These are phyloP conservation scores for Echinochloa phyllopogon DNA, from an alignment of 176 grass and related monocot genomes.

Conservation along the genomic window DNA sequence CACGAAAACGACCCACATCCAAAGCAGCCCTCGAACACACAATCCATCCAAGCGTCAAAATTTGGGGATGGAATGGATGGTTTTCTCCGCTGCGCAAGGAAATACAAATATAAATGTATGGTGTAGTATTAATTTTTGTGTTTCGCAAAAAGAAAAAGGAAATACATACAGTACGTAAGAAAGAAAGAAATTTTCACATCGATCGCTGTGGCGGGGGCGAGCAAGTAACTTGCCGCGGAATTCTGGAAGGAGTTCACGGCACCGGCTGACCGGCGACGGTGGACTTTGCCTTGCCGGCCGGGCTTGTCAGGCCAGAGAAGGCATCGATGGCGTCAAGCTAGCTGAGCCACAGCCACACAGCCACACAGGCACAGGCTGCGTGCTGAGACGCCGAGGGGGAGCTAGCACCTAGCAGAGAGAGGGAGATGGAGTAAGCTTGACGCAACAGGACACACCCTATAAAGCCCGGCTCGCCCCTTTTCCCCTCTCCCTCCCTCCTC, in stretches of 20 bases:
- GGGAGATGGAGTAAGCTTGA: constrained; percentile 47
- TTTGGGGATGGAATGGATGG: too few relatives aligned
- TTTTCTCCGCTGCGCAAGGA: neutral
- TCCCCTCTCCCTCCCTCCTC: neutral
- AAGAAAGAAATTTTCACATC: neutral
- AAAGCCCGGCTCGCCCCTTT: constrained; percentile 25
- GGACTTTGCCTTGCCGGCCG: neutral
- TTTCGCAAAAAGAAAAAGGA: neutral
- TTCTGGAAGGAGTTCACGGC: constrained; percentile 27
- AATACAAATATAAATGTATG: too few relatives aligned
- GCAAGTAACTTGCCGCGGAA: constrained; percentile 6
- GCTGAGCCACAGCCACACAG: constrained; percentile 13
- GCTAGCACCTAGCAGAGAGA: too few relatives aligned
- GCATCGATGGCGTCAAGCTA: constrained; percentile 41
- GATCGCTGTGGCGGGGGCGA: constrained; percentile 11
- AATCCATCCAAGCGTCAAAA: neutral
- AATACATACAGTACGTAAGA: neutral
- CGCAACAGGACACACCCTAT: constrained; percentile 57
- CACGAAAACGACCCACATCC: neutral
- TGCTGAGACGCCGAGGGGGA: constrained; percentile 1
- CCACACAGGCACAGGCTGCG: too few relatives aligned
- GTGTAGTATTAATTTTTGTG: too few relatives aligned
- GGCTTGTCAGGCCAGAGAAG: constrained; percentile 55
- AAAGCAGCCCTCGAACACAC: neutral
- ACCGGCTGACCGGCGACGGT: neutral